Evolutionary conservation across 495 filamentous ascomycete species (phyloP), one percentile per base, ranked within the genome.

Genomic region (Rhypophila decipiens): DNA sequence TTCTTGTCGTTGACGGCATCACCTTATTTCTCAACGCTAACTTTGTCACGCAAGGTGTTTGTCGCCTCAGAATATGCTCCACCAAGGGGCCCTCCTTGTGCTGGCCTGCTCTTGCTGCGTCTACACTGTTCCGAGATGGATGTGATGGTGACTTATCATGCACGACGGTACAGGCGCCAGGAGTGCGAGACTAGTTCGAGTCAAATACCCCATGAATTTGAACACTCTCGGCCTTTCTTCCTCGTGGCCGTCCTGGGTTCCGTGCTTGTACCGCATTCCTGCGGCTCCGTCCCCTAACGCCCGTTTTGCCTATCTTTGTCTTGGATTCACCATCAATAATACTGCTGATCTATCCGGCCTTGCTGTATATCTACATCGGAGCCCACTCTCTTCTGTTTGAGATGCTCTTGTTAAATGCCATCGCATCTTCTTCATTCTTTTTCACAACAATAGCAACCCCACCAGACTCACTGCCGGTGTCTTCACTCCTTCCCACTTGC

Each of bases 281-380:
- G 27, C 42, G 5, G 24, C 61, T 47, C 29, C 51, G 47, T 31
- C 37, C 42, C 52, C 46, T 42, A 46, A 51, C 40, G 29, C n/a
- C 22, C 35, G 9, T 45, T 18, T 42, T 46, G 53, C 52, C 53
- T 39, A 46, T 58, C 47, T n/a, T 22, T 55, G 48, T 52, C 52
- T 46, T 46, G 59, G 50, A 45, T 47, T 19, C 27, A 24, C 19
- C 24, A 24, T 24, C 45, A 13, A 13, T 19, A 13, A 24, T 39
- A 31, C 51, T 49, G 44, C 47, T 44, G 49, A 53, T 50, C 47
- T n/a, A 33, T 21, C 38, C 42, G 24, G 41, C 22, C 33, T n/a
- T 50, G 23, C 42, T 51, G 53, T 57, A 54, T 63, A 61, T 48
- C 55, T 50, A 50, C n/a, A n/a, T n/a, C n/a, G n/a, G n/a, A 31